Evolutionary conservation across 805 yeast genomes (phyloP), one percentile per base, ranked within the genome.

Genomic region (Starmerella apicola): DNA sequence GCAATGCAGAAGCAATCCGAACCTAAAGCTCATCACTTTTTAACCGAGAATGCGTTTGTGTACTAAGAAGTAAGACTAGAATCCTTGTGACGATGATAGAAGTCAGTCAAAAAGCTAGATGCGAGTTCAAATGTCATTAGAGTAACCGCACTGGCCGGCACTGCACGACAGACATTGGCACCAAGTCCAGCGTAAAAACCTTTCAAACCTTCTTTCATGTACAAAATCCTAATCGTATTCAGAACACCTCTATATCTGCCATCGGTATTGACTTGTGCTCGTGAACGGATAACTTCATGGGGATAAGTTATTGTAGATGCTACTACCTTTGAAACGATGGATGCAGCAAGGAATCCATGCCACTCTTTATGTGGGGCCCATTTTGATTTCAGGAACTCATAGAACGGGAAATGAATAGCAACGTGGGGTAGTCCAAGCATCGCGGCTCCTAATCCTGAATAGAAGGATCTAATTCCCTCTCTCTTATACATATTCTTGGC

Each of bases 141-240:
- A 2, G 98, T 91, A n/a, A 88, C 83, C 1, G 96, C 96, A 51
- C 85, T 74, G 1, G 95, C 86, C 3, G 98, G 98, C 0, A 88
- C 83, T 0, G 98, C 91, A 51, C 98, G 67, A 23, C 83, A 73
- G 53, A 91, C 63, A 55, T 91, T 91, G 17, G 93, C 78, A 1
- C 76, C 68, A 52, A 86, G 81, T 0, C 98, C 98, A 1, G 91
- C 78, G 56, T 91, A 91, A 57, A 84, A 88, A 3, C 91, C 95
- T 27, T 67, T 59, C 38, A 78, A 46, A 3, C 96, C 95, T 56
- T 86, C 95, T 39, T 68, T 73, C 43, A 54, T 48, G 54, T 68
- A 72, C 34, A 80, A 68, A 15, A 52, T 55, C 34, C 50, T 43
- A 17, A 55, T 52, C n/a, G 67, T 62, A 20, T 50, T 51, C 29